Percentiles rank a stretch among this genome's conserved stretches.
phyloP scores from a whole-genome alignment of 768 basidiomycete species.

The Rhodotorula paludigena region DNA sequence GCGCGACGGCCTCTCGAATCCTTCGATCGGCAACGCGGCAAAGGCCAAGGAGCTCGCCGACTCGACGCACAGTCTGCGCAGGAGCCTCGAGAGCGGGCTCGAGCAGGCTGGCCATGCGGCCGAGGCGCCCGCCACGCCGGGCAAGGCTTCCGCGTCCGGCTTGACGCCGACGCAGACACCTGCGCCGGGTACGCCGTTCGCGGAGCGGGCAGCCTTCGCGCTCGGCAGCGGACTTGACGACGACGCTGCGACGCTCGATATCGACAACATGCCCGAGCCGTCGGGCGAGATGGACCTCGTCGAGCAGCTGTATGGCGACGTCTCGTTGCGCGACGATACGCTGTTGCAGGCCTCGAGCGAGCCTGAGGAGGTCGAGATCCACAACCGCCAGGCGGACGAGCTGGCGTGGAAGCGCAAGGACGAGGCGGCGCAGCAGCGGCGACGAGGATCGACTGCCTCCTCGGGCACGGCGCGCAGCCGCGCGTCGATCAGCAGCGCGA shows the following conservation, averaged over 20 bases:
- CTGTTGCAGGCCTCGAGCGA: not conserved
- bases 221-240: slow-evolving; percentile 39
- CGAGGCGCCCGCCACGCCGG: not conserved
- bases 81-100: slow-evolving; percentile 25
- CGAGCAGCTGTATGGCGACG: slow-evolving; percentile 84
- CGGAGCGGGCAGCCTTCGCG: slow-evolving; percentile 31
- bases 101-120: not conserved
- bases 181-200: slow-evolving; percentile 12
- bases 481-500: not conserved
- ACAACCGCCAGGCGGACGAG: slow-evolving; percentile 42
- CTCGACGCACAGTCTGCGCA: not conserved
- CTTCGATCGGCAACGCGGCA: not conserved
- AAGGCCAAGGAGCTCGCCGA: slow-evolving; percentile 33
- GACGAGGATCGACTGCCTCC: slow-evolving; percentile 9
- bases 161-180: not conserved
- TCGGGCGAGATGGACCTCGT: slow-evolving; percentile 94
- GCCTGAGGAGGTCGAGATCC: slow-evolving; percentile 57
- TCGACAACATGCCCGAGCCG: slow-evolving; percentile 44
- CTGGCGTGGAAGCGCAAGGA: slow-evolving; percentile 37
- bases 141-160: not conserved
- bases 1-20: slow-evolving; percentile 43
- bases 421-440: slow-evolving; percentile 9
- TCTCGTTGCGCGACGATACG: slow-evolving; percentile 63
- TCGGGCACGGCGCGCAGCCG: not conserved
- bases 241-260: slow-evolving; percentile 29